phyloP scores from a whole-genome alignment of 1,284 basidiomycete genomes.

The Vanrija sp. region DNA sequence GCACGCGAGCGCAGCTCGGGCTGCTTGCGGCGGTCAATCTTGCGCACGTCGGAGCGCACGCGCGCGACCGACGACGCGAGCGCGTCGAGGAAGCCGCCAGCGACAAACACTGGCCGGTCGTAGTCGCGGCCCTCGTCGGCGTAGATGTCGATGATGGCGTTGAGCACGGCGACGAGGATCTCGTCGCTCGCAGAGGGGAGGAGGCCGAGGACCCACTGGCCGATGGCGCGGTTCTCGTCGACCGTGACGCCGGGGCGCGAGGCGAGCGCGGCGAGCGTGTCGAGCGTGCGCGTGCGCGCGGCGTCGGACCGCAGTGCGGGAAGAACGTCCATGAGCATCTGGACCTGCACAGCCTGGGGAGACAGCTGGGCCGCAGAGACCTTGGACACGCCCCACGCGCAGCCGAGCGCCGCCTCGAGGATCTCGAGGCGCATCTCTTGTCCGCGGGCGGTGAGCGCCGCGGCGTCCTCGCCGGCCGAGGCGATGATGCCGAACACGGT shows the following conservation, averaged over 20 bases:
- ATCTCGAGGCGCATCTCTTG: slow-evolving; percentile 48
- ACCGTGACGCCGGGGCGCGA: slow-evolving; percentile 60
- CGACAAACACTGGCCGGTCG: slow-evolving; percentile 71
- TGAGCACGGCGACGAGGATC: slow-evolving; percentile 71
- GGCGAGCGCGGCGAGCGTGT: slow-evolving; percentile 74
- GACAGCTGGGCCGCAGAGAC: slow-evolving; percentile 3
- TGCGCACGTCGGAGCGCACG: slow-evolving; percentile 58
- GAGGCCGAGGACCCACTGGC: slow-evolving; percentile 21
- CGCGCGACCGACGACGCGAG: slow-evolving; percentile 58
- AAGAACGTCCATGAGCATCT: slow-evolving; percentile 64
- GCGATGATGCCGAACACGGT: slow-evolving; percentile 71
- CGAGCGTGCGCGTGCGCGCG: slow-evolving; percentile 70
- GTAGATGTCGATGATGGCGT: slow-evolving; percentile 89
- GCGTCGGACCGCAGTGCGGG: slow-evolving; percentile 56
- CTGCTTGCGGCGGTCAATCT: slow-evolving; percentile 54
- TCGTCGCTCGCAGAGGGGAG: slow-evolving; percentile 57
- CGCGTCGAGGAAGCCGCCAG: slow-evolving; percentile 56
- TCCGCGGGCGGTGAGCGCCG: slow-evolving; percentile 36
- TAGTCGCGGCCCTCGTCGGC: slow-evolving; percentile 82
- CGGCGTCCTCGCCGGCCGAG: slow-evolving; percentile 28
- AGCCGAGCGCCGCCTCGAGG: slow-evolving; percentile 46
- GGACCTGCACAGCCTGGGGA: slow-evolving; percentile 54
- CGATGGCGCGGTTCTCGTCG: slow-evolving; percentile 57
- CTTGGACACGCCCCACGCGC: slow-evolving; percentile 49
- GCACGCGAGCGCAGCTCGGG: slow-evolving; percentile 48